Percentiles rank a stretch among this genome's conserved stretches.
These are phyloP conservation scores for Posidonia australis DNA, from an alignment of 106 monocot species.

Conservation along the genomic window DNA sequence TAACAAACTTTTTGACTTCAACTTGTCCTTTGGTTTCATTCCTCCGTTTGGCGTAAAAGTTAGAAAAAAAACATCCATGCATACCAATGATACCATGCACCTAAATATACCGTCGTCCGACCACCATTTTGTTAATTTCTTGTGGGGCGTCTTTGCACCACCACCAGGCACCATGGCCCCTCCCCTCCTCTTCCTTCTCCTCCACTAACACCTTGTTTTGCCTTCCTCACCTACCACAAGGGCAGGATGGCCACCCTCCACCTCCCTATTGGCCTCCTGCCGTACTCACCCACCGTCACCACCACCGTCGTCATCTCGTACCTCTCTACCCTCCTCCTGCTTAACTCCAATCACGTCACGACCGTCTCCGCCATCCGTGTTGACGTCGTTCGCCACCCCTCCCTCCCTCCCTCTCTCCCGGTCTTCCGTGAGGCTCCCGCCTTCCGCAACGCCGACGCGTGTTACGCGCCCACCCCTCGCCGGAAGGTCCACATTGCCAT, in stretches of 20 bases:
- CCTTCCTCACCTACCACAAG: neutral
- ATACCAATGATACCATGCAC: no score
- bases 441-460: constrained; percentile 59
- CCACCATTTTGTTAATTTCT: no score
- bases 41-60: no score
- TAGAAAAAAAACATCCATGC: no score
- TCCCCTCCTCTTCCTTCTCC: neutral
- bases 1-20: no score
- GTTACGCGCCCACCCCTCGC: constrained; percentile 9
- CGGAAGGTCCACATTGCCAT: constrained; percentile 52
- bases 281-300: constrained; percentile 1
- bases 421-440: constrained; percentile 47
- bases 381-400: constrained; percentile 7
- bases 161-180: neutral
- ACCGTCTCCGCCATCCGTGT: constrained; percentile 3
- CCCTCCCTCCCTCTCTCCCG: constrained; percentile 2
- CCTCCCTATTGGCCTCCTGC: constrained; percentile 6
- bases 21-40: no score
- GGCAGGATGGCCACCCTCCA: constrained; percentile 8
- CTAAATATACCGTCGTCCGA: no score
- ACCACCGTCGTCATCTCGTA: neutral
- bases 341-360: neutral
- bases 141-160: neutral
- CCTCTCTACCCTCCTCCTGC: constrained; percentile 5
- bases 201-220: neutral